A percentile compares a stretch with the other conserved stretches of the same genome.
These are phyloP conservation scores for Termitomyces sp. DNA, from an alignment of 1,284 basidiomycete genomes.

Conservation along the genomic window DNA sequence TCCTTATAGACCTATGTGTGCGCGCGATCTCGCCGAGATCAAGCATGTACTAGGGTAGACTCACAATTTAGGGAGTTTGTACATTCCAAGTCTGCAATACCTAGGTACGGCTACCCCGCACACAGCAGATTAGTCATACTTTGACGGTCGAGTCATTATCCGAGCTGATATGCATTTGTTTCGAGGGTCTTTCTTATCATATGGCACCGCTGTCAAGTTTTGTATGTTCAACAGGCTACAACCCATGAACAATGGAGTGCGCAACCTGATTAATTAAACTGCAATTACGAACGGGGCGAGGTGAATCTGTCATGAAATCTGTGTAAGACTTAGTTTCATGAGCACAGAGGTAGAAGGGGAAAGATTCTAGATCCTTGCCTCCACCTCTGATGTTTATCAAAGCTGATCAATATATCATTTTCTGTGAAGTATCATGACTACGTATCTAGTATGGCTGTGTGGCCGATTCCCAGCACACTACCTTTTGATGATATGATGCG, in stretches of 20 bases:
- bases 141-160: neutral
- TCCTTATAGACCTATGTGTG: neutral
- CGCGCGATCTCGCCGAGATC: constrained; percentile 15
- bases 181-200: neutral
- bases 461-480: constrained; percentile 13
- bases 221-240: neutral
- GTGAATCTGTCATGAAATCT: constrained; percentile 9
- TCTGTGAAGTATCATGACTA: neutral
- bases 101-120: neutral
- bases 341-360: neutral
- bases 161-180: neutral
- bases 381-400: constrained; percentile 10
- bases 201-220: neutral
- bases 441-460: constrained; percentile 9
- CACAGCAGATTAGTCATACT: neutral
- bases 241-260: neutral
- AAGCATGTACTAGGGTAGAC: too few relatives aligned
- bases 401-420: neutral
- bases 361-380: constrained; percentile 8
- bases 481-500: constrained; percentile 8
- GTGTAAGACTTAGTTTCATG: constrained; percentile 6
- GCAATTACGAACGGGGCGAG: constrained; percentile 2
- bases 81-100: too few relatives aligned
- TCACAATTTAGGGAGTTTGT: neutral
- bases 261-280: constrained; percentile 14